Conservation (phyloP, 2,329 filamentous ascomycete genomes). For the Ophiognomonia clavigignenti-juglandacearum region DNA sequence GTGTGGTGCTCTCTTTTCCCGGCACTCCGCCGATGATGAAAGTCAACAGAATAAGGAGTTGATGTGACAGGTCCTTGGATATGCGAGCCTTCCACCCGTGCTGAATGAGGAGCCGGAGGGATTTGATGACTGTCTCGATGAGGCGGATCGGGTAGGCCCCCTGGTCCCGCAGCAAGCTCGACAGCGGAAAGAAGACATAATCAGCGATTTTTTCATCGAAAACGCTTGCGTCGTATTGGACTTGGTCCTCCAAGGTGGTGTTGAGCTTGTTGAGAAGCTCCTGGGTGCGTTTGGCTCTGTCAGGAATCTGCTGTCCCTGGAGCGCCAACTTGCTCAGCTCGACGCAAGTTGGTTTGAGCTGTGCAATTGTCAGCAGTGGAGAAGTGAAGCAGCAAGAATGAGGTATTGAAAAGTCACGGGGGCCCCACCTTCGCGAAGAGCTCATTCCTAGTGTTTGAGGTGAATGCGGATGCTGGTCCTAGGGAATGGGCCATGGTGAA, state of each 20-base stretch:
- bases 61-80: slow-evolving; percentile 68
- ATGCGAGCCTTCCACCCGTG: slow-evolving; percentile 76
- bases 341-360: slow-evolving; percentile 62
- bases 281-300: slow-evolving; percentile 37
- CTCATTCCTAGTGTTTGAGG: slow-evolving; percentile 20
- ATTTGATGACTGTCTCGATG: slow-evolving; percentile 72
- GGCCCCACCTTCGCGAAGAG: slow-evolving; percentile 23
- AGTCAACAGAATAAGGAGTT: slow-evolving; percentile 79
- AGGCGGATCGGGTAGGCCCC: slow-evolving; percentile 65
- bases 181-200: slow-evolving; percentile 91
- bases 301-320: slow-evolving; percentile 34
- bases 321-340: slow-evolving; percentile 54
- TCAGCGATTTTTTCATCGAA: slow-evolving; percentile 83
- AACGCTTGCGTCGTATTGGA: slow-evolving; percentile 37
- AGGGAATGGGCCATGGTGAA: slow-evolving; percentile 11
- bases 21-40: slow-evolving; percentile 74
- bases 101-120: slow-evolving; percentile 66
- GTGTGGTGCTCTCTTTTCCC: slow-evolving; percentile 42
- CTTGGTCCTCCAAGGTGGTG: slow-evolving; percentile 39
- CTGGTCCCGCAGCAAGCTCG: slow-evolving; percentile 76
- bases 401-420: not conserved
- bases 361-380: not conserved
- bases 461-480: slow-evolving; percentile 15
- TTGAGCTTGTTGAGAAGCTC: slow-evolving; percentile 41
- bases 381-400: not conserved